A percentile compares a stretch with the other conserved stretches of the same genome.
Evolutionary conservation across 164 flowering plant species (phyloP).

Genomic region (Vitis riparia): DNA sequence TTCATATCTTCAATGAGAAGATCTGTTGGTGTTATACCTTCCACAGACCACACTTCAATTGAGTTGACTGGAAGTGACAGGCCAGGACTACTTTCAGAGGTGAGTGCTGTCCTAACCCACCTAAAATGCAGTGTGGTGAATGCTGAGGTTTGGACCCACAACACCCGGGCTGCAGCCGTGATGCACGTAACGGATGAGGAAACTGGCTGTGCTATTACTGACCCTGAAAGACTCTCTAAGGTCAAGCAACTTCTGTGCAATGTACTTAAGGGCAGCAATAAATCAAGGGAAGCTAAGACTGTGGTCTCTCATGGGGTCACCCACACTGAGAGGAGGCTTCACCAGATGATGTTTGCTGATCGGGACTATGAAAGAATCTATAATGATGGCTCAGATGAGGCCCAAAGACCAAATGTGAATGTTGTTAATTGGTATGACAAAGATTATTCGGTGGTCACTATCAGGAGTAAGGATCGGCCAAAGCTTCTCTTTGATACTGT

Average conservation of each 20-base stretch:
- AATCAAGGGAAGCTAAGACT: slow-evolving; percentile 62
- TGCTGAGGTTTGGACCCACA: slow-evolving; percentile 97
- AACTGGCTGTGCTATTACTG: slow-evolving; percentile 55
- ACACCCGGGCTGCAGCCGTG: slow-evolving; percentile 81
- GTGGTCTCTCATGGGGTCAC: slow-evolving; percentile 56
- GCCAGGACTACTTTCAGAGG: slow-evolving; percentile 88
- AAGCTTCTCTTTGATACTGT: slow-evolving; percentile 87
- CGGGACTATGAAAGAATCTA: slow-evolving; percentile 65
- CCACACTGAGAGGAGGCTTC: slow-evolving; percentile 87
- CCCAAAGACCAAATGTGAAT: slow-evolving; percentile 58
- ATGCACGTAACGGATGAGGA: slow-evolving; percentile 78
- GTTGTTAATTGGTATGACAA: slow-evolving; percentile 77
- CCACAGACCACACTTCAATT: slow-evolving; percentile 63
- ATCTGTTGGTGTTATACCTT: slow-evolving; percentile 66
- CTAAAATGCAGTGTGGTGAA: slow-evolving; percentile 88
- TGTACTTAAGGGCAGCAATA: slow-evolving; percentile 74
- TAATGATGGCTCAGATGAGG: slow-evolving; percentile 37
- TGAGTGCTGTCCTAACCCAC: slow-evolving; percentile 78
- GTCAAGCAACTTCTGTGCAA: slow-evolving; percentile 67
- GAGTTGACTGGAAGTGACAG: slow-evolving; percentile 87
- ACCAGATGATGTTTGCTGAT: slow-evolving; percentile 94
- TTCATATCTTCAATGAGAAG: slow-evolving; percentile 43
- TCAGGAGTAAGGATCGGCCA: slow-evolving; percentile 77
- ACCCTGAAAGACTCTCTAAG: slow-evolving; percentile 55
- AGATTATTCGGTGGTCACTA: slow-evolving; percentile 82